Percentiles rank a stretch among this genome's conserved stretches.
Evolutionary conservation across 371 early-diverging fungal genomes (phyloP).

Genomic region (Mucor velutinosus): DNA sequence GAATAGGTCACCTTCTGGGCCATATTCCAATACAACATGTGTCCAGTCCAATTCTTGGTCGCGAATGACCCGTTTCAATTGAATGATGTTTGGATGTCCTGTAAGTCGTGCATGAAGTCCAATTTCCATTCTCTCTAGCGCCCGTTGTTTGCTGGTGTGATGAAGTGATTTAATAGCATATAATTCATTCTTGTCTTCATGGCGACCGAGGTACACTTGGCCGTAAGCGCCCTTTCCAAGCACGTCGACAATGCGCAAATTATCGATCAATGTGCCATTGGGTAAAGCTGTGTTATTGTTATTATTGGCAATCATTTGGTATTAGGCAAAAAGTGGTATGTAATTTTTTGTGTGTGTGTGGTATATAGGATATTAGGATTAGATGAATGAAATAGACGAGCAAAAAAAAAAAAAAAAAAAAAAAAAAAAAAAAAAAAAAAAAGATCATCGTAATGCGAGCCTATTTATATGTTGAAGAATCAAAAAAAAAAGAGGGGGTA

Average conservation of each 20-base stretch:
- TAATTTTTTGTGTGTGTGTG: background rate
- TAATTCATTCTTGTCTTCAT: slow-evolving; percentile 23
- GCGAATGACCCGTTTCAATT: slow-evolving; percentile 66
- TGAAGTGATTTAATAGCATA: slow-evolving; percentile 72
- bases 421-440: background rate
- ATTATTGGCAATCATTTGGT: background rate
- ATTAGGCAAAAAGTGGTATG: background rate
- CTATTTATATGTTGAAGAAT: background rate
- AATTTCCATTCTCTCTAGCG: slow-evolving; percentile 56
- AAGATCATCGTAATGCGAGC: background rate
- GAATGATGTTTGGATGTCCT: slow-evolving; percentile 71
- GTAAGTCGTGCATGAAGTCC: slow-evolving; percentile 65
- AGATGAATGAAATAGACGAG: background rate
- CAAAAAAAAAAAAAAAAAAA: background rate
- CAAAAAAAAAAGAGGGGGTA: background rate
- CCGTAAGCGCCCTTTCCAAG: slow-evolving; percentile 77
- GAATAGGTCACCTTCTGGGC: slow-evolving; percentile 71
- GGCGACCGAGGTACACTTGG: slow-evolving; percentile 59
- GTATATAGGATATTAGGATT: background rate
- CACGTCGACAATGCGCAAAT: slow-evolving; percentile 42
- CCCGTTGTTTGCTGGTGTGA: slow-evolving; percentile 31
- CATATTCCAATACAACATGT: slow-evolving; percentile 73
- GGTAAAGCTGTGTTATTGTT: slow-evolving; percentile 7
- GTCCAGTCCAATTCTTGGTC: slow-evolving; percentile 45
- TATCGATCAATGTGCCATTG: slow-evolving; percentile 26